These are phyloP conservation scores for Hypocrella siamensis DNA, from an alignment of 2,329 filamentous ascomycete genomes.

Conservation along the genomic window DNA sequence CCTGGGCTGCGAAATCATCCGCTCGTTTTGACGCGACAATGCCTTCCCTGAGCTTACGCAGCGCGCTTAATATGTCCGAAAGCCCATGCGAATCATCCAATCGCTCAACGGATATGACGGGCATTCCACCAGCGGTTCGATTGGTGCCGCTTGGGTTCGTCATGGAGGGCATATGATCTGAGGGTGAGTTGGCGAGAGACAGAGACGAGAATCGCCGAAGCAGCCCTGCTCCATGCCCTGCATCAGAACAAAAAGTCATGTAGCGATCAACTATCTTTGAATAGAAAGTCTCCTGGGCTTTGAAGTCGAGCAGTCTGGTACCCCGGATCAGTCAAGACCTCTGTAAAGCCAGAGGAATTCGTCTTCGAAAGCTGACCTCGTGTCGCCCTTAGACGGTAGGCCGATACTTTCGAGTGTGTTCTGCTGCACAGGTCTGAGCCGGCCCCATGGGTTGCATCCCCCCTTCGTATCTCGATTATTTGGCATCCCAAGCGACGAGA, in stretches of 20 bases:
- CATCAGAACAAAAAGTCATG: constrained; percentile 71
- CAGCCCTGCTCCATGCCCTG: constrained; percentile 55
- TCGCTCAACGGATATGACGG: not conserved
- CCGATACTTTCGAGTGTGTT: constrained; percentile 73
- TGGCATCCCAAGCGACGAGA: constrained; percentile 1
- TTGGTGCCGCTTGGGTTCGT: too few relatives aligned
- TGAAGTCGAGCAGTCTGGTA: constrained; percentile 52
- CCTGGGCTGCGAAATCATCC: constrained; percentile 73
- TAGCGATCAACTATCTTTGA: constrained; percentile 77
- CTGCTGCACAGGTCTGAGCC: constrained; percentile 56
- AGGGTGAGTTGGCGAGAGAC: constrained; percentile 6
- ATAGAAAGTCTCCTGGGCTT: constrained; percentile 74
- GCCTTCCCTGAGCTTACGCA: constrained; percentile 84
- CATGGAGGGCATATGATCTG: not conserved
- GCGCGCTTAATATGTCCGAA: constrained; percentile 60
- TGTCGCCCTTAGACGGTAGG: constrained; percentile 82
- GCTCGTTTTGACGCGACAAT: constrained; percentile 63
- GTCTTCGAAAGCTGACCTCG: constrained; percentile 36
- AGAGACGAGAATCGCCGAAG: constrained; percentile 60
- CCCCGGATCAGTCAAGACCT: not conserved
- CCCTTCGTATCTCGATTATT: constrained; percentile 14
- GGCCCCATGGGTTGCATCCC: constrained; percentile 45
- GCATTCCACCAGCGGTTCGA: too few relatives aligned
- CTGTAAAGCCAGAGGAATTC: too few relatives aligned
- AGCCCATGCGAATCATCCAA: too few relatives aligned